Base-by-base conservation (phyloP, 768 basidiomycete genomes). In the Russula griseocarnosa region DNA sequence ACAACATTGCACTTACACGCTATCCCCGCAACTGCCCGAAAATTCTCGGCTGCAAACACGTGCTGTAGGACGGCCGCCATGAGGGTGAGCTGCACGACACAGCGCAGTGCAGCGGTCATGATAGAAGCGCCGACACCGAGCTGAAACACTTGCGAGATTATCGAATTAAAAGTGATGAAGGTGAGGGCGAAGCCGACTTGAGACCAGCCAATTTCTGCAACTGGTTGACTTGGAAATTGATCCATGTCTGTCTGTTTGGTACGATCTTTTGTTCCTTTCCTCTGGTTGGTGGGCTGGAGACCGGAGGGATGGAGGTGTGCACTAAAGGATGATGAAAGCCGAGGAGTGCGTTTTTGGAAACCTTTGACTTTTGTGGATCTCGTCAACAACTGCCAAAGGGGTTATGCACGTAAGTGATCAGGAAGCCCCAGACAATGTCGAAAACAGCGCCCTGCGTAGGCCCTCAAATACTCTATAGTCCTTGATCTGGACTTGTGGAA, bases 101-200 rank as follows among this genome's bases (percentile, higher is more conserved):
- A 95, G 73, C 93, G 78, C 50, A 86, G 60, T 0, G 90, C 86
- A 0, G 91, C 84, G 9, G 85, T 81, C 26, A 90, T 69, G 26
- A 95, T 81, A 6, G 86, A 85, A 0, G 78, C 73, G 1, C 86
- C 88, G 50, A 94, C 78, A 3, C 85, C 88, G n/a, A 95, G 82
- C 7, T 84, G 78, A 63, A 92, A 81, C 1, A 78, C 67, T 7
- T 79, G 75, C 2, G 92, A 93, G 7, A 93, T 66, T 26, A 83
- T 65, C 6, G 86, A 82, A 75, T 92, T 83, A 71, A 94, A 82
- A 44, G 85, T 71, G 70, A 95, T 83, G 74, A 95, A 94, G 3
- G 81, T 74, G 69, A 94, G 80, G 0, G 84, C 90, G 61, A 94
- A 79, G 34, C 77, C 82, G 59, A 95, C 89, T 71, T 94, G 91